Evolutionary conservation across 208 protist species (phyloP), one percentile per base, ranked within the genome.

Genomic region (Acanthamoeba culbertsoni): DNA sequence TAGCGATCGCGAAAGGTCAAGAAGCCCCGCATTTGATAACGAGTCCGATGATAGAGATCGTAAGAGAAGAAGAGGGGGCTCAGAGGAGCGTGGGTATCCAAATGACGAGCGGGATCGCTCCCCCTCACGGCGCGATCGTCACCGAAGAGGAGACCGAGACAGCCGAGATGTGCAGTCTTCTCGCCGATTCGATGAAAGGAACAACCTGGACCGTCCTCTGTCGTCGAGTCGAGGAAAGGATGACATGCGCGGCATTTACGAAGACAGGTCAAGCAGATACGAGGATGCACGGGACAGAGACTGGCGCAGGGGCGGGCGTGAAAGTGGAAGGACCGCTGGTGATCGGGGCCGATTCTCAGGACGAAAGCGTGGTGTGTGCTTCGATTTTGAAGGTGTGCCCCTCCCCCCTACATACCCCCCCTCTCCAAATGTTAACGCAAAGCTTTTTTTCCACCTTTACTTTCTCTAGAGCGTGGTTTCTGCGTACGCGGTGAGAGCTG

Each of bases 371-470:
- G 71, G 71, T 2, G 45, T 82, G 37, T 82, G 71, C 45, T 82
- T 45, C 71, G 71, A 82, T 82, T 82, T 82, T 82, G 71, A 82
- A 82, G 71, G 71, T 82, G n/a, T 26, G 8, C 43, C 14, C 10
- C n/a, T 6, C 23, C 6, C n/a, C 65, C 23, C 37, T 37, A 6
- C 35, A 63, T 63, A n/a, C n/a, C n/a, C n/a, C n/a, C n/a, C n/a
- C n/a, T n/a, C 23, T 63, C 23, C 63, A 18, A 73, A 8, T 33
- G 31, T 5, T 18, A 55, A 7, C 31, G 3, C 63, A 43, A 73
- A 73, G 37, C 14, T 42, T 73, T 73, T 40, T 10, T 12, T 10
- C 23, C 35, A 7, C n/a, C 20, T 75, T 35, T 75, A 10, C 8
- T 75, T 35, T 35, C 23, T 75, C 2, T 37, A 75, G 71, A 82